These are phyloP conservation scores for Metschnikowia borealis DNA, from an alignment of 805 yeast genomes.

Conservation along the genomic window DNA sequence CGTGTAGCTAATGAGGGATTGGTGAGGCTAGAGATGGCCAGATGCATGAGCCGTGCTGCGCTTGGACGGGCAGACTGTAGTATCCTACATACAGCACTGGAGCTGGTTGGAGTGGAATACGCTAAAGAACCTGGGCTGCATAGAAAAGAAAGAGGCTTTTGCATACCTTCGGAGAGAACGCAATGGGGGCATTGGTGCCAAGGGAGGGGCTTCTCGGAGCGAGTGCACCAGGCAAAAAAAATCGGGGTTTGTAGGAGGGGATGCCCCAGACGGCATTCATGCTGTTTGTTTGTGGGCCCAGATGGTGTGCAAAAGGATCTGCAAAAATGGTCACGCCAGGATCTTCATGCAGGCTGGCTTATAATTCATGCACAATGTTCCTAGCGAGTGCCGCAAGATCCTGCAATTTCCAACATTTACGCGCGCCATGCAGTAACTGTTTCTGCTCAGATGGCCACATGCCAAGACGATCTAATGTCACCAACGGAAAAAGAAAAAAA, in stretches of 20 bases:
- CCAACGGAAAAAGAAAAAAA: neutral
- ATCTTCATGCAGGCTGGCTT: slow-evolving; percentile 5
- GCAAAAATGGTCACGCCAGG: slow-evolving; percentile 3
- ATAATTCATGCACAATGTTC: neutral
- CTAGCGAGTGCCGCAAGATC: slow-evolving; percentile 6
- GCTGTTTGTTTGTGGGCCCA: neutral
- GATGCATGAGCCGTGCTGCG: neutral
- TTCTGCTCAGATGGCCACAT: neutral
- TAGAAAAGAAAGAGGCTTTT: neutral
- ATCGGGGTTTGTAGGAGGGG: neutral
- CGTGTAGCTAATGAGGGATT: neutral
- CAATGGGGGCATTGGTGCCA: neutral
- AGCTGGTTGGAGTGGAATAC: neutral
- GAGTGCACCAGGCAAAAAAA: neutral
- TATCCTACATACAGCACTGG: neutral
- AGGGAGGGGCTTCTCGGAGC: neutral
- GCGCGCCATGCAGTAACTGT: neutral
- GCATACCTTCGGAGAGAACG: neutral
- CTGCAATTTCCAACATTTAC: slow-evolving; percentile 1
- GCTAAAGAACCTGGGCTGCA: neutral
- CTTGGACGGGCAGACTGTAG: neutral
- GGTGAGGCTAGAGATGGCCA: neutral
- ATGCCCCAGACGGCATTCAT: neutral
- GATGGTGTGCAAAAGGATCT: neutral
- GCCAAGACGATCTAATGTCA: neutral